Percentiles rank a stretch among this genome's conserved stretches.
phyloP scores from a whole-genome alignment of 2,329 filamentous ascomycete species.

The Bisporella sp. region DNA sequence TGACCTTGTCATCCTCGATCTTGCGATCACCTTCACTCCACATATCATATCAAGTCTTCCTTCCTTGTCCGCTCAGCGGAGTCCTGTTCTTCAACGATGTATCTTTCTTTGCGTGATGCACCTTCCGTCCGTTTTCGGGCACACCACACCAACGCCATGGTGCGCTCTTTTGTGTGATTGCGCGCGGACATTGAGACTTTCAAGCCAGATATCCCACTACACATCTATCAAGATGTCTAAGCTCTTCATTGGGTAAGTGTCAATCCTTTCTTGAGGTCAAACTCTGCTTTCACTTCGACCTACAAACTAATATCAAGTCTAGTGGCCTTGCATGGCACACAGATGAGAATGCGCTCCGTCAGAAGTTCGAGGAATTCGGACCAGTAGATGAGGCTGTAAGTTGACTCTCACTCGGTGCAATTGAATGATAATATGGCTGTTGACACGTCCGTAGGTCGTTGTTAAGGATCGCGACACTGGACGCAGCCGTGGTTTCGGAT shows the following conservation, averaged over 20 bases:
- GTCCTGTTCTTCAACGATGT: slow-evolving; percentile 30
- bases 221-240: slow-evolving; percentile 66
- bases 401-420: slow-evolving; percentile 22
- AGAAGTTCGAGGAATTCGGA: slow-evolving; percentile 91
- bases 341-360: slow-evolving; percentile 75
- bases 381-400: slow-evolving; percentile 90
- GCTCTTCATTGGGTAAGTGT: slow-evolving; percentile 82
- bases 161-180: slow-evolving; percentile 27
- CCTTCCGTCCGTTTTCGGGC: slow-evolving; percentile 23
- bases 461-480: slow-evolving; percentile 97
- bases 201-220: slow-evolving; percentile 24
- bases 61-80: slow-evolving; percentile 23
- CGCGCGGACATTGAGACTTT: slow-evolving; percentile 33
- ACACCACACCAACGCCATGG: slow-evolving; percentile 22
- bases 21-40: slow-evolving; percentile 8
- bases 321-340: slow-evolving; percentile 99
- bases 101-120: slow-evolving; percentile 28
- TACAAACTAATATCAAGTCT: slow-evolving; percentile 7
- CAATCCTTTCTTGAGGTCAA: too few relatives aligned
- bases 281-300: slow-evolving; percentile 9
- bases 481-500: slow-evolving; percentile 94
- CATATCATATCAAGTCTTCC: slow-evolving; percentile 22
- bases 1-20: slow-evolving; percentile 21
- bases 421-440: too few relatives aligned
- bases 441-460: slow-evolving; percentile 59